Evolutionary conservation across 192 early-diverging fungal genomes (phyloP), one percentile per base, ranked within the genome.

Genomic region (Podochytrium sp.): DNA sequence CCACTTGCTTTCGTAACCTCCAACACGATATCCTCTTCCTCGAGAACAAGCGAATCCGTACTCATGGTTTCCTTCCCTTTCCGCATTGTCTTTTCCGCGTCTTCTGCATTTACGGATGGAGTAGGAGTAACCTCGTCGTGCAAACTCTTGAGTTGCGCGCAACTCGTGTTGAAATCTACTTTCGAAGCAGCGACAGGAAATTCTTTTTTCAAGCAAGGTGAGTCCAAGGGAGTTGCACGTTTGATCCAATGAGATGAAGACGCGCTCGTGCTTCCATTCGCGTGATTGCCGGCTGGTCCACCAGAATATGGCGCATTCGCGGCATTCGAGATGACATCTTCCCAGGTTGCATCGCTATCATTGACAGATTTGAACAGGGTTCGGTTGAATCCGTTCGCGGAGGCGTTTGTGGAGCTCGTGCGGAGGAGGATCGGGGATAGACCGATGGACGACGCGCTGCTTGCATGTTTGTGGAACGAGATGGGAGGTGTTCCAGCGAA

Each of bases 181-280:
- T n/a, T n/a, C n/a, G n/a, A n/a, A n/a, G n/a, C n/a, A n/a, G n/a
- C n/a, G n/a, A n/a, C n/a, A n/a, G n/a, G n/a, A n/a, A n/a, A n/a
- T n/a, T n/a, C n/a, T n/a, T n/a, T n/a, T n/a, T n/a, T n/a, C n/a
- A n/a, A n/a, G n/a, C n/a, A n/a, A n/a, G n/a, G n/a, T n/a, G n/a
- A n/a, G n/a, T n/a, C n/a, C n/a, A n/a, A n/a, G n/a, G n/a, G n/a
- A n/a, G n/a, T n/a, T n/a, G 64, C 64, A 0, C 64, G 64, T 32
- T 69, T 69, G 33, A 69, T 69, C 66, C 66, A 69, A 2, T 47
- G 66, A 69, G 66, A 69, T 12, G 66, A 69, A 27, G 64, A 65
- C 18, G 47, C 29, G 7, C n/a, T 16, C 43, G n/a, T 47, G 43
- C 20, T 47, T 14, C 43, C 43, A 47, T 20, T 47, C 12, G 10